A percentile compares a stretch with the other conserved stretches of the same genome.
Evolutionary conservation across 495 filamentous ascomycete genomes (phyloP).

Genomic region (Talaromyces liani): DNA sequence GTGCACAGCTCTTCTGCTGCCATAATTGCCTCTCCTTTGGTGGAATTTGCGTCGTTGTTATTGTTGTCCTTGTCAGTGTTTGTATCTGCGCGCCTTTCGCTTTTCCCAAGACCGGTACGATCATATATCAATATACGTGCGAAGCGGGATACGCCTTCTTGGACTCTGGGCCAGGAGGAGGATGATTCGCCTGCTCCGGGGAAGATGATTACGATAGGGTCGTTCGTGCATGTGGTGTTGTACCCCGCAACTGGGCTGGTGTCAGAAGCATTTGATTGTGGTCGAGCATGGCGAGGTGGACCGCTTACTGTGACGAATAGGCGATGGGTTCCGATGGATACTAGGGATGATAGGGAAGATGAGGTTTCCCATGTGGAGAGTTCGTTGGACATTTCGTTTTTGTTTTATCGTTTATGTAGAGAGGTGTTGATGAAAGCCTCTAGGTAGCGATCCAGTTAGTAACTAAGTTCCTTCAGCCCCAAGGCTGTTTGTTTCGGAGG

Average conservation of each 20-base stretch:
- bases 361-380: conserved; percentile 1
- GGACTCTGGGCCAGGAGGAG: conserved; percentile 33
- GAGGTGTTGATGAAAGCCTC: not conserved
- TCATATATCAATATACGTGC: conserved; percentile 34
- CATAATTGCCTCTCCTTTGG: conserved; percentile 12
- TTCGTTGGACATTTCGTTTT: not conserved
- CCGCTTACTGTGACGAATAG: conserved; percentile 26
- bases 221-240: not conserved
- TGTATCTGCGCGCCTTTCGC: conserved; percentile 16
- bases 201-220: conserved; percentile 36
- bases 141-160: conserved; percentile 19
- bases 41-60: not conserved
- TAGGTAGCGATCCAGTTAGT: no score
- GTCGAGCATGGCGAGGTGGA: conserved; percentile 9
- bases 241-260: not conserved
- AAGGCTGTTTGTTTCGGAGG: not conserved
- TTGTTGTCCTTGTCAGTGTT: no score
- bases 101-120: conserved; percentile 32
- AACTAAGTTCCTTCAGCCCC: not conserved
- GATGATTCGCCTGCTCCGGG: conserved; percentile 38
- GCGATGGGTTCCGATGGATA: conserved; percentile 28
- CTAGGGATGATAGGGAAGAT: not conserved
- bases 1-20: conserved; percentile 27
- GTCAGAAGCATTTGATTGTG: not conserved
- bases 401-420: not conserved